These are phyloP conservation scores for Rhizophora mangle DNA, from an alignment of 345 rosid genomes.

Conservation along the genomic window DNA sequence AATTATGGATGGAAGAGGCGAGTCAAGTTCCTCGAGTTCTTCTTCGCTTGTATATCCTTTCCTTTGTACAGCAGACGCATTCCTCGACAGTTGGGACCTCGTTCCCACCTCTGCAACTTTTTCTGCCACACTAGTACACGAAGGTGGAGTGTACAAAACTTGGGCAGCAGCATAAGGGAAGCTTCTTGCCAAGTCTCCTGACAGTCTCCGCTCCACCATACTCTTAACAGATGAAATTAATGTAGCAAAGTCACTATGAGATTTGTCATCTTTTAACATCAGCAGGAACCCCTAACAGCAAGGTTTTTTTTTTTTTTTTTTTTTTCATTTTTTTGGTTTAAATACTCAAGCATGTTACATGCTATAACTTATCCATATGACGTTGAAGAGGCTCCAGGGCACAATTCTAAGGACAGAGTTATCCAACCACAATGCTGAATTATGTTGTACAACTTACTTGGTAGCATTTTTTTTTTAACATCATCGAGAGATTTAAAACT, in stretches of 20 bases:
- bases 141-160: conserved; percentile 60
- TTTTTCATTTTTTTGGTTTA: no score
- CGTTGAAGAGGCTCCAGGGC: no score
- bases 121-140: conserved; percentile 52
- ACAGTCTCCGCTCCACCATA: conserved; percentile 50
- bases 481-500: no score
- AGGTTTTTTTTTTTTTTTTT: no score
- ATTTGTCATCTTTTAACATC: no score
- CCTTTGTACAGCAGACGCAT: conserved; percentile 59
- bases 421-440: no score
- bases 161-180: conserved; percentile 74
- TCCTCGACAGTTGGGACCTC: conserved; percentile 44
- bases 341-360: no score
- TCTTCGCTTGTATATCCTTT: conserved; percentile 94
- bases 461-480: no score
- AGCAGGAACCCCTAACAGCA: no score
- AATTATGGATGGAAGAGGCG: conserved; percentile 60
- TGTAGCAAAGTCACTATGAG: background rate
- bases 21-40: conserved; percentile 80
- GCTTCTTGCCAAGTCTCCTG: conserved; percentile 46
- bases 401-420: no score
- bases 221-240: conserved; percentile 31
- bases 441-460: no score
- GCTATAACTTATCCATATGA: no score
- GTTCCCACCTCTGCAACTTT: conserved; percentile 59